A percentile compares a stretch with the other conserved stretches of the same genome.
phyloP scores from a whole-genome alignment of 75 land plant genomes.

The Cunninghamia lanceolata region DNA sequence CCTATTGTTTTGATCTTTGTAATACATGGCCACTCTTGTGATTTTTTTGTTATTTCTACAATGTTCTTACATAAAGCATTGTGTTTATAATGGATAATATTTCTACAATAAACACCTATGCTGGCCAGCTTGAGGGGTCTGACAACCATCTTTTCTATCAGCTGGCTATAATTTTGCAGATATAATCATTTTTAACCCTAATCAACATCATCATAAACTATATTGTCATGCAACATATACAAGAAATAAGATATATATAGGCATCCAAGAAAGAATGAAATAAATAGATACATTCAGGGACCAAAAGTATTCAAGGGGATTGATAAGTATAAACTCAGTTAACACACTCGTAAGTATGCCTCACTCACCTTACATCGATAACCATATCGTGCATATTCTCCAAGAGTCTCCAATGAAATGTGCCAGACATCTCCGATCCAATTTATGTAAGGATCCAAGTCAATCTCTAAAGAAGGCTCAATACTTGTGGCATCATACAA shows the following conservation, averaged over 20 bases:
- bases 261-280: neutral
- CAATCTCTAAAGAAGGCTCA: conserved; percentile 79
- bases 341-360: neutral
- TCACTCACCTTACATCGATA: conserved; percentile 69
- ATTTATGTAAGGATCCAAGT: conserved; percentile 73
- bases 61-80: neutral
- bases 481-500: conserved; percentile 42
- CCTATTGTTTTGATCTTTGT: neutral
- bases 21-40: neutral
- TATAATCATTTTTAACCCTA: neutral
- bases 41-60: neutral
- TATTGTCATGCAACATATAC: neutral
- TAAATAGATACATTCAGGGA: neutral
- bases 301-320: neutral
- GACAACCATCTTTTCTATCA: neutral
- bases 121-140: neutral
- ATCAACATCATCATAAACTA: neutral
- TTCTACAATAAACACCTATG: neutral
- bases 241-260: neutral
- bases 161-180: neutral
- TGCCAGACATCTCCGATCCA: conserved; percentile 89
- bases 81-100: neutral
- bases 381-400: conserved; percentile 66
- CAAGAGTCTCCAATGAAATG: conserved; percentile 46
- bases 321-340: neutral